Percentiles rank a stretch among this genome's conserved stretches.
These are phyloP conservation scores for Wickerhamiella sorbophila DNA, from an alignment of 805 yeast species.

Conservation along the genomic window DNA sequence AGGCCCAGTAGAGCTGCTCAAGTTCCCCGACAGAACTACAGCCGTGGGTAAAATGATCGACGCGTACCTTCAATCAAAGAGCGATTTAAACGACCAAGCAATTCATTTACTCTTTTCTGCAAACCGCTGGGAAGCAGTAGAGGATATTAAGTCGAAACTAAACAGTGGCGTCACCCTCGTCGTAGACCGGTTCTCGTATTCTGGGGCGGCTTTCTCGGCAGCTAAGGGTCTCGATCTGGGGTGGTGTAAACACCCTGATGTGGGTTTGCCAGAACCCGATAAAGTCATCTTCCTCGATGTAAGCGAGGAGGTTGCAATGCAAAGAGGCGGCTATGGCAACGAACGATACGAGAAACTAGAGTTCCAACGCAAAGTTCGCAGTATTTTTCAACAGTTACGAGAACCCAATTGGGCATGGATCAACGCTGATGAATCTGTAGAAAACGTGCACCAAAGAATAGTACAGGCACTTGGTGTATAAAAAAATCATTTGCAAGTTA, in stretches of 20 bases:
- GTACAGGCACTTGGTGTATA: no score
- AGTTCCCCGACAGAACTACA: constrained; percentile 83
- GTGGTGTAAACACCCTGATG: constrained; percentile 77
- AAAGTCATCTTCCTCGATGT: constrained; percentile 61
- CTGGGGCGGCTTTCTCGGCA: constrained; percentile 84
- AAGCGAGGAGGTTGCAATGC: constrained; percentile 30
- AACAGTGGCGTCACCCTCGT: constrained; percentile 45
- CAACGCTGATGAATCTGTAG: constrained; percentile 47
- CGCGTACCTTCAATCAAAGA: constrained; percentile 39
- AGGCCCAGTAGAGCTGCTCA: constrained; percentile 37
- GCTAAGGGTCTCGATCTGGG: constrained; percentile 61
- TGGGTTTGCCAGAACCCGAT: constrained; percentile 80
- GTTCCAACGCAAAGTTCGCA: constrained; percentile 61
- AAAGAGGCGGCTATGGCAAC: constrained; percentile 78
- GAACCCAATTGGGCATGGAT: constrained; percentile 32
- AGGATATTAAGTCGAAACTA: constrained; percentile 33
- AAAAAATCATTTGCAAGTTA: no score
- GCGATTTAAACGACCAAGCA: constrained; percentile 55
- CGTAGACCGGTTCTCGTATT: constrained; percentile 77
- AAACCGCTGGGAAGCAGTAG: constrained; percentile 78
- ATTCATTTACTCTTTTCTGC: constrained; percentile 84
- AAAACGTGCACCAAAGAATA: constrained; percentile 37
- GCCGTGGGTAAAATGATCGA: constrained; percentile 68
- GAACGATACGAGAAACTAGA: constrained; percentile 72
- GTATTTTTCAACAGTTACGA: constrained; percentile 34